Percentiles rank a stretch among this genome's conserved stretches.
Conservation (phyloP, 148 eudicot genomes). For the Dianthus caryophyllus region DNA sequence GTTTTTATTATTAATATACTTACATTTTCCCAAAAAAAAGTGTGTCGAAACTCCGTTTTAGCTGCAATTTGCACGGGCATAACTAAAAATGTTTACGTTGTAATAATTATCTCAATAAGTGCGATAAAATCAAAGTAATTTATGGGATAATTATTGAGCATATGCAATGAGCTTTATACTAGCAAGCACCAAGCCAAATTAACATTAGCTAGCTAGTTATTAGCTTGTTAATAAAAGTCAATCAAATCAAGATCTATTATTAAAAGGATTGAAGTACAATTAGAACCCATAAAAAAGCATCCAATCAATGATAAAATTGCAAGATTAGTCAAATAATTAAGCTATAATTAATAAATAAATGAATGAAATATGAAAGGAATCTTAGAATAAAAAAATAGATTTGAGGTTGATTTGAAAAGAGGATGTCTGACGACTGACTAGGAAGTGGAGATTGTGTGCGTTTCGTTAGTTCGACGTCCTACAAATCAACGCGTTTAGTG, state of each 20-base stretch:
- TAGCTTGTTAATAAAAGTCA: too few species aligned
- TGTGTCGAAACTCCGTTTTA: too few species aligned
- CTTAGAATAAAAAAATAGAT: constrained; percentile 20
- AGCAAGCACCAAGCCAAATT: too few species aligned
- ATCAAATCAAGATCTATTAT: neutral
- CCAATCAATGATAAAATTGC: neutral
- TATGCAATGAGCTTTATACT: too few species aligned
- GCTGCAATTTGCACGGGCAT: too few species aligned
- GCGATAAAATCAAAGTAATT: too few species aligned
- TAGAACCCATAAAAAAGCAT: neutral
- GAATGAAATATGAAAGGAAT: constrained; percentile 10
- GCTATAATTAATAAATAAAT: neutral
- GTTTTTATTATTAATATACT: too few species aligned
- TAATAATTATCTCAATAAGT: too few species aligned
- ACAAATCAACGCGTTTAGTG: constrained; percentile 1
- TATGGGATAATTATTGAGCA: too few species aligned
- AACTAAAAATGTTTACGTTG: too few species aligned
- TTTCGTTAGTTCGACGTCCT: constrained; percentile 3
- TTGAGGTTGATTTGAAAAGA: constrained; percentile 33
- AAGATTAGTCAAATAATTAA: neutral
- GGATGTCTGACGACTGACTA: constrained; percentile 16
- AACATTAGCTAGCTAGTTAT: too few species aligned
- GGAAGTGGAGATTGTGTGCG: constrained; percentile 3
- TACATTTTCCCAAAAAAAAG: too few species aligned
- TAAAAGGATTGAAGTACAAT: neutral